A percentile compares a stretch with the other conserved stretches of the same genome.
Conservation (phyloP, 2,329 filamentous ascomycete genomes). For the Fusarium sp. region DNA sequence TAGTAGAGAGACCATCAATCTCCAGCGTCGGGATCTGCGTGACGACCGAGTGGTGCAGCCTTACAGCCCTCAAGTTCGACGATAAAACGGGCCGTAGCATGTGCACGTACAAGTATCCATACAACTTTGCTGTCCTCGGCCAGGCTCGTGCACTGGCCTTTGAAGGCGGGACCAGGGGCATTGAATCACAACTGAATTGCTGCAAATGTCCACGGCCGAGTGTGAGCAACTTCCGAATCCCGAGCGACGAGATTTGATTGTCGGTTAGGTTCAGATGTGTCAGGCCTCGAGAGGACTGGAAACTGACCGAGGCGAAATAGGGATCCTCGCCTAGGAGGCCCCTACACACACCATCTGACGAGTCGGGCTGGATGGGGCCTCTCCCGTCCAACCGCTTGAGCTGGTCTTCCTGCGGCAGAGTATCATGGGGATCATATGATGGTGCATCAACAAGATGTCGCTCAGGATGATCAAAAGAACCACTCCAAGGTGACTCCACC, state of each 20-base stretch:
- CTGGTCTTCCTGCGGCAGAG: slow-evolving; percentile 36
- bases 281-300: slow-evolving; percentile 48
- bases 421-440: slow-evolving; percentile 40
- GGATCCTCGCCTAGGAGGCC: slow-evolving; percentile 43
- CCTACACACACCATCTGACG: slow-evolving; percentile 41
- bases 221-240: slow-evolving; percentile 58
- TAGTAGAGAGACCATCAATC: slow-evolving; percentile 51
- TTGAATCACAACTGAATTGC: slow-evolving; percentile 63
- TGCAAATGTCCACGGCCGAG: slow-evolving; percentile 61
- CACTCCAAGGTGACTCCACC: slow-evolving; percentile 61
- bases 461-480: slow-evolving; percentile 57
- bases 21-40: slow-evolving; percentile 64
- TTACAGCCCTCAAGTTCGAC: slow-evolving; percentile 64
- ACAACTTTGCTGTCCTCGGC: slow-evolving; percentile 49
- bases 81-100: slow-evolving; percentile 65
- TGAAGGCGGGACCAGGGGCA: slow-evolving; percentile 45
- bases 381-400: slow-evolving; percentile 49
- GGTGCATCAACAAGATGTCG: slow-evolving; percentile 64
- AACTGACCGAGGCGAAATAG: slow-evolving; percentile 30
- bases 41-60: slow-evolving; percentile 70
- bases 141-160: slow-evolving; percentile 31
- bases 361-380: slow-evolving; percentile 42
- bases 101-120: slow-evolving; percentile 59
- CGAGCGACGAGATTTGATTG: slow-evolving; percentile 60
- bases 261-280: slow-evolving; percentile 67